Evolutionary conservation across 2,329 filamentous ascomycete genomes (phyloP).

Genomic region (Plenodomus tracheiphilus): DNA sequence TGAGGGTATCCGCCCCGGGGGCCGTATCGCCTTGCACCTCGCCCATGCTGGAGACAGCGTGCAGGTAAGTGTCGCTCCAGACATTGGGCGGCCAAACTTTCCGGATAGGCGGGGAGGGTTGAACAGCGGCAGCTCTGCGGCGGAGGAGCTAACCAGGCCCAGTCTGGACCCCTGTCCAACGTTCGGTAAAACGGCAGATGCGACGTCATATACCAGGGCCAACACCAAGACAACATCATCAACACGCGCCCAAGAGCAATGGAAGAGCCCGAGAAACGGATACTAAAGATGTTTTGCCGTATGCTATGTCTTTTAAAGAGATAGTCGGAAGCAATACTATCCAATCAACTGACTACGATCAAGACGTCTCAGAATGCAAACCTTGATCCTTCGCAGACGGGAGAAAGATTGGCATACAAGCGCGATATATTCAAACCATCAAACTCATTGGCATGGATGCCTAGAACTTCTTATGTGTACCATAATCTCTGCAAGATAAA

Average conservation of each 20-base stretch:
- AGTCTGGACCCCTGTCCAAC: background rate
- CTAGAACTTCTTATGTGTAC: no score
- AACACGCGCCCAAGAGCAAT: background rate
- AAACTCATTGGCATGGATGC: no score
- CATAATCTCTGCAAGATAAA: no score
- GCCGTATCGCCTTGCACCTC: conserved; percentile 12
- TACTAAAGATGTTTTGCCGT: background rate
- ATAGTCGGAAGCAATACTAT: no score
- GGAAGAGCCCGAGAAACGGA: background rate
- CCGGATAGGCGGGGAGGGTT: conserved; percentile 9
- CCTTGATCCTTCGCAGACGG: no score
- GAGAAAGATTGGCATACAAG: no score
- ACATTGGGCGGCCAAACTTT: conserved; percentile 4
- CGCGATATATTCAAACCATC: no score
- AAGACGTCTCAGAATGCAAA: no score
- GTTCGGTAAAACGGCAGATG: background rate
- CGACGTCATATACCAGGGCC: background rate
- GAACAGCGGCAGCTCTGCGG: conserved; percentile 5
- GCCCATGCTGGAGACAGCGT: conserved; percentile 9
- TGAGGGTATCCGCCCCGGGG: conserved; percentile 1
- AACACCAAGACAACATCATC: background rate
- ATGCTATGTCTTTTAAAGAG: background rate
- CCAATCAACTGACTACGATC: no score
- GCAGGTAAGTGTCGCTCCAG: conserved; percentile 6
- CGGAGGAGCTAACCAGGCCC: background rate